Conservation (phyloP, 148 eudicot genomes). For the Fagopyrum esculentum region DNA sequence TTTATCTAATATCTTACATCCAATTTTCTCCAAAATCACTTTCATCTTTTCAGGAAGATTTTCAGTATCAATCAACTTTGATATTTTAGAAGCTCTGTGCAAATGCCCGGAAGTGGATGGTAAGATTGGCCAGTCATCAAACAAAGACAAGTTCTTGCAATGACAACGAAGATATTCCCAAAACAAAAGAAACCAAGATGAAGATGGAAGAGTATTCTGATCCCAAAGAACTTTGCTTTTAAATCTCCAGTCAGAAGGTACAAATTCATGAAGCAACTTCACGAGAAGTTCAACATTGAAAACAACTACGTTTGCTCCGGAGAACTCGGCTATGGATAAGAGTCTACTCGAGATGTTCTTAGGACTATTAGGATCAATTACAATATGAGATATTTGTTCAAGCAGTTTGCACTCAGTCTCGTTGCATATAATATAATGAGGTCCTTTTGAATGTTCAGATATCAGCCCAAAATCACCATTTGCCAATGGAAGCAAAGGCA, state of each 20-base stretch:
- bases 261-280: slow-evolving; percentile 54
- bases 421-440: slow-evolving; percentile 59
- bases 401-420: slow-evolving; percentile 72
- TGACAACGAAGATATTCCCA: slow-evolving; percentile 71
- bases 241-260: slow-evolving; percentile 83
- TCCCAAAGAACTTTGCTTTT: slow-evolving; percentile 59
- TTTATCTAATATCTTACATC: slow-evolving; percentile 67
- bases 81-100: slow-evolving; percentile 53
- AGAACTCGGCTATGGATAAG: slow-evolving; percentile 56
- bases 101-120: slow-evolving; percentile 80
- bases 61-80: slow-evolving; percentile 60
- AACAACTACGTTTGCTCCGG: slow-evolving; percentile 59
- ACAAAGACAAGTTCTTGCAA: slow-evolving; percentile 51
- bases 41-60: slow-evolving; percentile 56
- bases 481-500: slow-evolving; percentile 90
- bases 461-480: slow-evolving; percentile 72
- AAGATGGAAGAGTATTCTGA: slow-evolving; percentile 51
- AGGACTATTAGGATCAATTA: slow-evolving; percentile 60
- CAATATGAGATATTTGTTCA: slow-evolving; percentile 53
- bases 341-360: slow-evolving; percentile 46
- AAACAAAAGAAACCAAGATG: slow-evolving; percentile 67
- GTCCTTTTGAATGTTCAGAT: slow-evolving; percentile 49
- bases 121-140: slow-evolving; percentile 93
- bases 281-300: slow-evolving; percentile 52
- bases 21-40: slow-evolving; percentile 62